These are phyloP conservation scores for Aphanomyces astaci DNA, from an alignment of 352 stramenopile genomes.

Conservation along the genomic window DNA sequence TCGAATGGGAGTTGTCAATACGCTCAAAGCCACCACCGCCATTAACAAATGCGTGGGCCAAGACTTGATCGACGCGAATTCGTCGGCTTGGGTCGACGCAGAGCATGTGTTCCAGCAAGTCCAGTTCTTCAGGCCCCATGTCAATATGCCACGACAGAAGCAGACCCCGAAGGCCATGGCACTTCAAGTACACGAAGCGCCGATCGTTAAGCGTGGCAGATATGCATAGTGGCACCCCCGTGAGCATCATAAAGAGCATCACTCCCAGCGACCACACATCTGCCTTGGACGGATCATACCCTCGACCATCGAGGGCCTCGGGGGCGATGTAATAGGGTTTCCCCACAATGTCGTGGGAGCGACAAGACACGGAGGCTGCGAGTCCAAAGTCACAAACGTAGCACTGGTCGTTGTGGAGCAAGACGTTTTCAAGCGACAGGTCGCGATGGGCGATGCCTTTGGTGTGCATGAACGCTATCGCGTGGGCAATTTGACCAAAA, in stretches of 20 bases:
- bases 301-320: conserved; percentile 6
- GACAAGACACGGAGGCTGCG: conserved; percentile 36
- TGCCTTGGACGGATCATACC: conserved; percentile 25
- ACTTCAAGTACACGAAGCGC: background rate
- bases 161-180: background rate
- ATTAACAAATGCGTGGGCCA: background rate
- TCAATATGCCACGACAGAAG: conserved; percentile 12
- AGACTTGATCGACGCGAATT: background rate
- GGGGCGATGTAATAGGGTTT: conserved; percentile 31
- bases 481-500: conserved; percentile 69
- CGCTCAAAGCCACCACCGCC: background rate
- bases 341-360: conserved; percentile 25
- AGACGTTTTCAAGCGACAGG: conserved; percentile 92
- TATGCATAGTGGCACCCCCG: conserved; percentile 21
- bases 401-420: conserved; percentile 65
- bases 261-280: conserved; percentile 31
- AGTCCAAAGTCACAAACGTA: conserved; percentile 19
- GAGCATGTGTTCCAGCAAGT: conserved; percentile 10
- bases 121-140: background rate
- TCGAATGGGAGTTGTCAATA: background rate
- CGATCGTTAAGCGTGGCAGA: background rate
- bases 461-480: conserved; percentile 78
- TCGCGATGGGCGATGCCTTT: conserved; percentile 87
- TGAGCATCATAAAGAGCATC: conserved; percentile 30
- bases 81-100: background rate